Evolutionary conservation across 2,329 filamentous ascomycete genomes (phyloP), one percentile per base, ranked within the genome.

Genomic region (Phialophora tarda): DNA sequence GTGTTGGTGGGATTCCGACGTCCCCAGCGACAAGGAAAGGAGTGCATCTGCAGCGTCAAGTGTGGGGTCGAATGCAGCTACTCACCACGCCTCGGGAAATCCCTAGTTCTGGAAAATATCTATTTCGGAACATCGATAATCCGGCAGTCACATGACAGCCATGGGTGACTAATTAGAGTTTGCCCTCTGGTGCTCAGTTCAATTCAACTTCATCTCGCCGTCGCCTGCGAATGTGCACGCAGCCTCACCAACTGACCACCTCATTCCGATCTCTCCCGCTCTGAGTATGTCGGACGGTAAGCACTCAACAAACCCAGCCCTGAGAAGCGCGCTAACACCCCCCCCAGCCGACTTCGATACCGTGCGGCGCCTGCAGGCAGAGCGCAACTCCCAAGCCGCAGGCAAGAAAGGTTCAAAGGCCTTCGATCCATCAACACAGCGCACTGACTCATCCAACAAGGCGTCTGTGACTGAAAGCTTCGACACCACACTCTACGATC

Each of bases 331-430:
- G 32, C 68, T 70, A 91, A 98, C 84, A 98, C 97, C 83, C 97
- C 98, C 79, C 97, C 93, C 73, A 99, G 89, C 91, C 80, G 92
- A 96, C 80, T 95, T 96, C 81, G 91, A 95, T 77, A 86, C 89
- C 76, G 91, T 96, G 80, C 89, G 89, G 81, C 90, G 89, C 84
- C 89, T 94, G 77, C 93, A 97, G 84, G 89, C 91, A 80, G 93
- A 96, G 90, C 92, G 93, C 78, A 96, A 96, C 81, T 90, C 90
- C 78, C 85, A 87, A 75, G 86, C 90, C 74, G 87, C 89, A 75
- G 85, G 78, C 72, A 95, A 92, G 84, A 93, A 93, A 83, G 89
- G 90, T 81, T 90, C 89, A 78, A 90, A 88, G 83, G 86, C 88
- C 79, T 90, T 91, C 79, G 91, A 95, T 82, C 84, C 87, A 71